These are phyloP conservation scores for Aspergillus cejpii DNA, from an alignment of 2,329 filamentous ascomycete genomes.

Conservation along the genomic window DNA sequence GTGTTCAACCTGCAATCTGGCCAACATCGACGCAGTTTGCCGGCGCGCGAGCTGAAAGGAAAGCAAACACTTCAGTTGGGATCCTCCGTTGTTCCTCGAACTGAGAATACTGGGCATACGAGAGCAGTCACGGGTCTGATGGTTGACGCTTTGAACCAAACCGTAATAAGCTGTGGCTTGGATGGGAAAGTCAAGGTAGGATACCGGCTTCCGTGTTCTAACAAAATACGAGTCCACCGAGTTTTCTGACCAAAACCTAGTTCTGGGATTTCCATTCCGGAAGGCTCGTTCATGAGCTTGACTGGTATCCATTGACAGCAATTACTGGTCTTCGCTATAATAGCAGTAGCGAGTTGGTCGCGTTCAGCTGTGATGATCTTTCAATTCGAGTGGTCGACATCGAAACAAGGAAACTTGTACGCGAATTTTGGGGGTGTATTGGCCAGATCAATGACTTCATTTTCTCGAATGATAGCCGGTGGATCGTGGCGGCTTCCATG, in stretches of 20 bases:
- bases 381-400: conserved; percentile 85
- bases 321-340: conserved; percentile 76
- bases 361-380: conserved; percentile 80
- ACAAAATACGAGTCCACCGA: not conserved
- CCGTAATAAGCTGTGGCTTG: conserved; percentile 74
- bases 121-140: conserved; percentile 77
- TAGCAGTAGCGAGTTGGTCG: conserved; percentile 73
- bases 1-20: conserved; percentile 98
- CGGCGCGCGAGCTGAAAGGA: conserved; percentile 54
- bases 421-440: conserved; percentile 81
- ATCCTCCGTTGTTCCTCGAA: conserved; percentile 21
- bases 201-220: not conserved
- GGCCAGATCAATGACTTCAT: conserved; percentile 70
- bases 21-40: conserved; percentile 78
- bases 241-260: conserved; percentile 22
- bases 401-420: conserved; percentile 80
- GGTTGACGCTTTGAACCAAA: conserved; percentile 82
- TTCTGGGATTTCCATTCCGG: conserved; percentile 96
- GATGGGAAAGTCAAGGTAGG: conserved; percentile 78
- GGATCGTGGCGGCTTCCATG: conserved; percentile 82
- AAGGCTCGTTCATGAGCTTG: conserved; percentile 68
- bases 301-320: conserved; percentile 71
- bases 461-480: conserved; percentile 89
- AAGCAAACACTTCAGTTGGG: conserved; percentile 27
- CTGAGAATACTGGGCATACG: conserved; percentile 64